phyloP scores from a whole-genome alignment of 352 stramenopile genomes.

The Phytopythium mirpurense region DNA sequence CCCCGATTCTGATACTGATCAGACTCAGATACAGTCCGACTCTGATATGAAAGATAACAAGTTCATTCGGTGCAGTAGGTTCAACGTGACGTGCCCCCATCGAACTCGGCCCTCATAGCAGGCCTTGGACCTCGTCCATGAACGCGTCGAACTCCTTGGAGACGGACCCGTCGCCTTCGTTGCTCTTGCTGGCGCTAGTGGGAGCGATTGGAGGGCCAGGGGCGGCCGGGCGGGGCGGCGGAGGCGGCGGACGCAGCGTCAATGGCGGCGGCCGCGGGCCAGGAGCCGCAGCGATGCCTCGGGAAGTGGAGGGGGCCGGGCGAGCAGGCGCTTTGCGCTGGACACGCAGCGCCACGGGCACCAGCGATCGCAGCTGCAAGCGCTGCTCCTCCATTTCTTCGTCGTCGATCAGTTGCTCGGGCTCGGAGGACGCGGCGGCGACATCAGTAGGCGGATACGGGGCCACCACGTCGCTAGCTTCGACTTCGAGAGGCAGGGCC shows the following conservation, averaged over 20 bases:
- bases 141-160: conserved; percentile 65
- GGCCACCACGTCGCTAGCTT: conserved; percentile 25
- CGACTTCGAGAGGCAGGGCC: background rate
- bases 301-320: background rate
- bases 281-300: background rate
- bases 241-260: background rate
- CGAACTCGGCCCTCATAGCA: conserved; percentile 10
- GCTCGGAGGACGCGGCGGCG: background rate
- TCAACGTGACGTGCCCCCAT: background rate
- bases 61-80: conserved; percentile 3
- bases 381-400: conserved; percentile 29
- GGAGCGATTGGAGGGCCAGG: conserved; percentile 3
- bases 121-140: conserved; percentile 61
- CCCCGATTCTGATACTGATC: no score
- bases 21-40: background rate
- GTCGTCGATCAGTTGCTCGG: conserved; percentile 21
- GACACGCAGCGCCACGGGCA: conserved; percentile 54
- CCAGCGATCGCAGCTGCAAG: conserved; percentile 42
- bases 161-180: conserved; percentile 12
- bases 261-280: conserved; percentile 3
- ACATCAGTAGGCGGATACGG: conserved; percentile 22
- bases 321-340: conserved; percentile 22
- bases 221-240: background rate
- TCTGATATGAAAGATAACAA: conserved; percentile 3
- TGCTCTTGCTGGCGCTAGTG: conserved; percentile 3